These are phyloP conservation scores for Stygiomarasmius scandens DNA, from an alignment of 1,284 basidiomycete species.

Conservation along the genomic window DNA sequence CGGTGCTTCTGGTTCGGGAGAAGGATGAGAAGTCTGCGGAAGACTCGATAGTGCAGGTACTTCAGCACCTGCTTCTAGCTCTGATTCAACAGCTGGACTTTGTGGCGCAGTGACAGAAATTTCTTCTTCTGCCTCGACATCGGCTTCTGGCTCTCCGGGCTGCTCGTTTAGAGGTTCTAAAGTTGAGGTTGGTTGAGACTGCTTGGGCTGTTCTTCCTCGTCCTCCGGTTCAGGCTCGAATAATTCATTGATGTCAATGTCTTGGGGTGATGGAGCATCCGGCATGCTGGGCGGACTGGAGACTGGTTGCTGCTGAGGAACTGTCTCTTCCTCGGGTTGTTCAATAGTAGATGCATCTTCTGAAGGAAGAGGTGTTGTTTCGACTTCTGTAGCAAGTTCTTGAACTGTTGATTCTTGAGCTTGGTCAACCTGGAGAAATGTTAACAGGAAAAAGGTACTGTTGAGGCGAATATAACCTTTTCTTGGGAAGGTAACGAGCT, in stretches of 20 bases:
- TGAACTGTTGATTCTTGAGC: not conserved
- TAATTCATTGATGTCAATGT: conserved; percentile 15
- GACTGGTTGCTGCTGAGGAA: conserved; percentile 12
- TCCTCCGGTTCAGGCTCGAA: conserved; percentile 15
- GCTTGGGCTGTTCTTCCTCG: conserved; percentile 1
- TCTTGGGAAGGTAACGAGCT: conserved; percentile 1
- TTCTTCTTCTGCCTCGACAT: conserved; percentile 10
- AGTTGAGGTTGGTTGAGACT: not conserved
- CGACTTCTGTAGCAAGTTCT: not conserved
- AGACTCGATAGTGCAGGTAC: not conserved
- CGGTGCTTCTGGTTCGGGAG: not conserved
- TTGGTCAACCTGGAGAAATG: no score
- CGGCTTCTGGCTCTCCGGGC: conserved; percentile 2
- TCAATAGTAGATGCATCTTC: not conserved
- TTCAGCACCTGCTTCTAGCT: not conserved
- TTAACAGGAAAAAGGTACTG: no score
- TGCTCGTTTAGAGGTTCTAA: not conserved
- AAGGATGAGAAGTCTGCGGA: not conserved
- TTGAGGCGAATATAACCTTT: no score
- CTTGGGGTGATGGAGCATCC: conserved; percentile 7
- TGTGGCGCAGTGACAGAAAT: not conserved
- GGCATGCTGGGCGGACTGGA: not conserved
- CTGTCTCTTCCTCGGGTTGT: conserved; percentile 4
- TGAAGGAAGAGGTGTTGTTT: no score
- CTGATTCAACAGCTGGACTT: not conserved